Evolutionary conservation across 208 protist species (phyloP).

Genomic region (Leishmania martiniquensis): DNA sequence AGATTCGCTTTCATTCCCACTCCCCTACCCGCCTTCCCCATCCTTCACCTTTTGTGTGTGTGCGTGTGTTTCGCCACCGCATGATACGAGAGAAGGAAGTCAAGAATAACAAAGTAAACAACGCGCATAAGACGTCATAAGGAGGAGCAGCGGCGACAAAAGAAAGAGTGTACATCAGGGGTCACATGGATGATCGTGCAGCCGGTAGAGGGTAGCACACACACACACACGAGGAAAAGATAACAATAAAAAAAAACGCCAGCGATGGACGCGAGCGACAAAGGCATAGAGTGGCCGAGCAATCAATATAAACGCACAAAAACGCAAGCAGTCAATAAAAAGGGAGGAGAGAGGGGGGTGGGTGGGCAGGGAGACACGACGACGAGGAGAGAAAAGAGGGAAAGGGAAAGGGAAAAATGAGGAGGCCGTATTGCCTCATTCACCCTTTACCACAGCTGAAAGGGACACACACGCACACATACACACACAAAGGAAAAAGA

Average conservation of each 20-base stretch:
- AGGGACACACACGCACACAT: no score
- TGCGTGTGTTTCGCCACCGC: background rate
- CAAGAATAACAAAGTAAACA: constrained; percentile 1
- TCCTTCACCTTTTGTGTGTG: background rate
- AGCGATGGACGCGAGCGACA: background rate
- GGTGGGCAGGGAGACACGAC: background rate
- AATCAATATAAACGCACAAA: background rate
- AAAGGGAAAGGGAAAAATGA: background rate
- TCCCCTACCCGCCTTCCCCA: background rate
- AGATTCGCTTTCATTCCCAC: background rate
- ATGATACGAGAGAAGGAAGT: background rate
- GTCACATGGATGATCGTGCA: background rate
- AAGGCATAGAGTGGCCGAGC: background rate
- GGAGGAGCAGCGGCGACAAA: background rate
- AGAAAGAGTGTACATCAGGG: background rate
- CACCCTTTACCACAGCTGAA: background rate
- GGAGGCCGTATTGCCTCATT: background rate
- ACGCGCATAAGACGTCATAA: background rate
- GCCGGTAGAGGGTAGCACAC: background rate
- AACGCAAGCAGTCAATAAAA: background rate
- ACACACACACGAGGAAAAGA: background rate
- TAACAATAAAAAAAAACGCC: background rate
- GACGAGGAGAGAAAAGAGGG: background rate
- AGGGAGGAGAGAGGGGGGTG: background rate
- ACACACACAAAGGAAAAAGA: background rate